Conservation (phyloP, 345 rosid genomes). For the Dipteronia sinensis region DNA sequence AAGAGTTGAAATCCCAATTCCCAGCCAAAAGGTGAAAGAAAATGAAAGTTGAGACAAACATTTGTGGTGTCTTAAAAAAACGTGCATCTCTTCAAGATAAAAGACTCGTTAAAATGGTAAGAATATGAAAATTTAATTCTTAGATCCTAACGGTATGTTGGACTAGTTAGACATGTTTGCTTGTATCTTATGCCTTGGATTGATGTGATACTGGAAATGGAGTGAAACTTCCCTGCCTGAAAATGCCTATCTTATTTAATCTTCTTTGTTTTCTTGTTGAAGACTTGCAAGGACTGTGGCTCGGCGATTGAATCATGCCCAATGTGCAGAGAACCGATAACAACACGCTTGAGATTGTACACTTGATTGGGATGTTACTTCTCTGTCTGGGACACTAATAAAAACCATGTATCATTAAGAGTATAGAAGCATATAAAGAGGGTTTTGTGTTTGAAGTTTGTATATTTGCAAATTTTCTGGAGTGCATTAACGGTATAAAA, state of each 20-base stretch:
- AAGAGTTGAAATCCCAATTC: too few species aligned
- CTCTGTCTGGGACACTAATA: background rate
- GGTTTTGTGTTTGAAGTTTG: background rate
- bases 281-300: conserved; percentile 95
- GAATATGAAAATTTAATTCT: background rate
- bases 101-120: background rate
- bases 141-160: background rate
- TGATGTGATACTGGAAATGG: too few species aligned
- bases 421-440: background rate
- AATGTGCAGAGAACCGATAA: conserved; percentile 71
- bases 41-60: too few species aligned
- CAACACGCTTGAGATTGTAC: conserved; percentile 66
- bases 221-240: too few species aligned
- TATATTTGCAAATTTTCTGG: background rate
- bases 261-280: conserved; percentile 6
- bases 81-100: too few species aligned
- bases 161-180: background rate
- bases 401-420: background rate
- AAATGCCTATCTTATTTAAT: background rate
- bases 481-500: background rate
- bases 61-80: too few species aligned
- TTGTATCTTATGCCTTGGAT: background rate
- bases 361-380: conserved; percentile 32
- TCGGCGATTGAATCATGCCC: conserved; percentile 60
- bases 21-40: too few species aligned